These are phyloP conservation scores for Phylloporus sp. DNA, from an alignment of 1,284 basidiomycete genomes.

Conservation along the genomic window DNA sequence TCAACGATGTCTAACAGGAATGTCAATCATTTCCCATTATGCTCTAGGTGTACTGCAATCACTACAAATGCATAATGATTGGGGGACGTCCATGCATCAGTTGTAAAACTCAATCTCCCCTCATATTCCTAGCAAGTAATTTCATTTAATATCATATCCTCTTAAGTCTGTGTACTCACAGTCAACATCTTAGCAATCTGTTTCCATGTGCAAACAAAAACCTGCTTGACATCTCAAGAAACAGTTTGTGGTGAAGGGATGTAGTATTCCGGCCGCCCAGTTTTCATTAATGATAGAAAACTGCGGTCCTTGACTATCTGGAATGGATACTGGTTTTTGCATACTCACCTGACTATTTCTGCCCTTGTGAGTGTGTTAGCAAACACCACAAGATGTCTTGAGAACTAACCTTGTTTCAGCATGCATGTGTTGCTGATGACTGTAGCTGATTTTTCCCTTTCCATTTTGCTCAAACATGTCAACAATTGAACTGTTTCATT, in stretches of 20 bases:
- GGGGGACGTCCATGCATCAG: neutral
- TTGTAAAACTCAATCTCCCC: too few relatives aligned
- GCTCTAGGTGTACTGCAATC: neutral
- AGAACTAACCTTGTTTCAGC: too few relatives aligned
- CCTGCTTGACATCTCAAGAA: neutral
- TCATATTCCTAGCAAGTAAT: too few relatives aligned
- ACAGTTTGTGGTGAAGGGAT: conserved; percentile 4
- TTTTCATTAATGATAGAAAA: neutral
- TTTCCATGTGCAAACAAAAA: conserved; percentile 2
- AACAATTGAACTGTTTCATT: too few relatives aligned
- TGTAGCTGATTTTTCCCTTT: too few relatives aligned
- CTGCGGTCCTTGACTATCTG: neutral
- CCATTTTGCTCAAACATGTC: too few relatives aligned
- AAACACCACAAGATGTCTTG: too few relatives aligned
- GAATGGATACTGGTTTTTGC: conserved; percentile 9
- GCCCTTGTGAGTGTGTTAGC: too few relatives aligned
- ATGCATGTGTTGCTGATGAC: too few relatives aligned
- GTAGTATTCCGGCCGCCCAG: conserved; percentile 5
- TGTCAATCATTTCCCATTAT: neutral
- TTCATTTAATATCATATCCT: too few relatives aligned
- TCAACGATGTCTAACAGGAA: neutral
- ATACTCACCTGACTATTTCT: conserved; percentile 4
- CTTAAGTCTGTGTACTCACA: neutral
- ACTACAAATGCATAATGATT: neutral
- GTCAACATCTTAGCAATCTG: conserved; percentile 3